A percentile compares a stretch with the other conserved stretches of the same genome.
phyloP scores from a whole-genome alignment of 2,329 filamentous ascomycete genomes.

The Cordyceps pruinosa region DNA sequence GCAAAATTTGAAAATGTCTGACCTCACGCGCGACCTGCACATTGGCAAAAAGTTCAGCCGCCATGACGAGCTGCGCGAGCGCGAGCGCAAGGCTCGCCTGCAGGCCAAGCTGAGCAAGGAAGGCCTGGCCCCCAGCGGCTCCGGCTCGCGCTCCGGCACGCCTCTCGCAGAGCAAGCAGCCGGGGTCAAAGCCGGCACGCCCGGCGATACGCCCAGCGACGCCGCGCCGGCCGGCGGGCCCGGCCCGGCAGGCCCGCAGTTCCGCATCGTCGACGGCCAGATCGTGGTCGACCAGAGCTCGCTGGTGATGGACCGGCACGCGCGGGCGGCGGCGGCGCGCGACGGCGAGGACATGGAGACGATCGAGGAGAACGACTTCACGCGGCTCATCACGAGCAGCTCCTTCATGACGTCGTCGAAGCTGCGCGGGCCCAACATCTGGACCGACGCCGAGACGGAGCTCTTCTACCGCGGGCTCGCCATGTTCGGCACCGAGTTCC shows the following conservation, averaged over 20 bases:
- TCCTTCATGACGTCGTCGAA: conserved; percentile 59
- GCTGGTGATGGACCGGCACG: conserved; percentile 61
- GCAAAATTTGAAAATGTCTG: conserved; percentile 62
- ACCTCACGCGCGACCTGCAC: conserved; percentile 61
- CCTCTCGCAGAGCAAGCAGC: conserved; percentile 3
- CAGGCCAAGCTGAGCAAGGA: conserved; percentile 25
- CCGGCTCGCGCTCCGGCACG: conserved; percentile 16
- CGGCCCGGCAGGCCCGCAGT: conserved; percentile 41
- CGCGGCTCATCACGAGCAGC: conserved; percentile 59
- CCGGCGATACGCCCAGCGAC: conserved; percentile 18
- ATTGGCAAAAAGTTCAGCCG: conserved; percentile 70
- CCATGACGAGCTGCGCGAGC: conserved; percentile 64
- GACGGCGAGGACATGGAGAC: conserved; percentile 49
- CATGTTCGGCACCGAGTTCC: conserved; percentile 78
- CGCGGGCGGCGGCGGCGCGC: conserved; percentile 46
- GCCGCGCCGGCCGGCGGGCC: conserved; percentile 18
- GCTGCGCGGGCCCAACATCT: conserved; percentile 56
- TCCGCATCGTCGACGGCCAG: conserved; percentile 63
- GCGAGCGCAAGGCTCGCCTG: conserved; percentile 45
- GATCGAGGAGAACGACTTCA: conserved; percentile 74
- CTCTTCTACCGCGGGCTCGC: conserved; percentile 67
- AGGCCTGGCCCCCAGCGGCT: conserved; percentile 19
- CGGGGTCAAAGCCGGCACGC: conserved; percentile 13
- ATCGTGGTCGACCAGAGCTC: conserved; percentile 65
- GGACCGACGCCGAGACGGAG: conserved; percentile 65